Evolutionary conservation across 169 alveolate genomes (phyloP).

Genomic region (Fabrea salina): DNA sequence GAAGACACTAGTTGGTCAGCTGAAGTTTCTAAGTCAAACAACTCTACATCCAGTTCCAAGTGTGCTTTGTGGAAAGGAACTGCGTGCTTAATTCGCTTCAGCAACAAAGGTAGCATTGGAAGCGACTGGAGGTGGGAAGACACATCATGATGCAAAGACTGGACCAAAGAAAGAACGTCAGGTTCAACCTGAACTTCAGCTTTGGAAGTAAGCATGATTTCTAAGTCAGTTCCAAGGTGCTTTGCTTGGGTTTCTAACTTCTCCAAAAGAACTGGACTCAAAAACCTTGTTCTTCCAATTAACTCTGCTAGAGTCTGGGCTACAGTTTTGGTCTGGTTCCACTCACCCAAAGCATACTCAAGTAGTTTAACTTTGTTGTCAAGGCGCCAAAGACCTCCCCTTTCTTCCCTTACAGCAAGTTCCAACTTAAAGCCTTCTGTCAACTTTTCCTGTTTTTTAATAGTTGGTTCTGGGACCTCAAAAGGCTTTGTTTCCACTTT

Average conservation of each 20-base stretch:
- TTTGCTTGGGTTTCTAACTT: neutral
- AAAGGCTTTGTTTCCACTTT: neutral
- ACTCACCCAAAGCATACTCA: constrained; percentile 3
- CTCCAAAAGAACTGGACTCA: neutral
- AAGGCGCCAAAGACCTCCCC: neutral
- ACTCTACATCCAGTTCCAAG: neutral
- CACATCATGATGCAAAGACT: neutral
- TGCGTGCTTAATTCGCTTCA: neutral
- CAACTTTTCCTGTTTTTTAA: neutral
- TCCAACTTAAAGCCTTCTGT: neutral
- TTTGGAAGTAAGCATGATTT: neutral
- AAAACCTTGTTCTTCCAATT: neutral
- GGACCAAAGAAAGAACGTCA: neutral
- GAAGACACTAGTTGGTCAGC: neutral
- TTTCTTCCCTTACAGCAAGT: constrained; percentile 6
- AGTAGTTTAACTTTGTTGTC: constrained; percentile 7
- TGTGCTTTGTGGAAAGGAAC: neutral
- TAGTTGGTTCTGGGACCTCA: neutral
- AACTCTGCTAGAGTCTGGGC: constrained; percentile 3
- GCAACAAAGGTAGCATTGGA: neutral
- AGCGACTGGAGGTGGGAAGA: neutral
- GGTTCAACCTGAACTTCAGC: neutral
- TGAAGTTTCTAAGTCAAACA: constrained; percentile 6
- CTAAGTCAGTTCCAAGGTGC: constrained; percentile 25
- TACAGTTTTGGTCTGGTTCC: constrained; percentile 21